A percentile compares a stretch with the other conserved stretches of the same genome.
Evolutionary conservation across 257 asterid species (phyloP).

Genomic region (Verbena officinalis): DNA sequence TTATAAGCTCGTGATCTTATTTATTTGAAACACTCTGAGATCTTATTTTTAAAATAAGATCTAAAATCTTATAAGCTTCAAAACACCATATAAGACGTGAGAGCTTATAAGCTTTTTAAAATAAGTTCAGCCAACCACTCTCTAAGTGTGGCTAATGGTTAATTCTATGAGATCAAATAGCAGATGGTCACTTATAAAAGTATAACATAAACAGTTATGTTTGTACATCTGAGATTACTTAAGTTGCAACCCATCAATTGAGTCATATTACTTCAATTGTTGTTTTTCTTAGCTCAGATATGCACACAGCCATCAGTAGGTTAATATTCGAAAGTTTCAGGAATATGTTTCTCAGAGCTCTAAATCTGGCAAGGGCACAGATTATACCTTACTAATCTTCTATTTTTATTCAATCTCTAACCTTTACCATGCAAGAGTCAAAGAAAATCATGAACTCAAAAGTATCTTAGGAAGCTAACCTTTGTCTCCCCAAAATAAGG

Average conservation of each 20-base stretch:
- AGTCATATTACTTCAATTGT: not conserved
- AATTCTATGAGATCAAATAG: not conserved
- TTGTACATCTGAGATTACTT: not conserved
- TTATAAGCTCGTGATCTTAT: too few relatives aligned
- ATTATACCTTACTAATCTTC: not conserved
- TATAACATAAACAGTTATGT: too few relatives aligned
- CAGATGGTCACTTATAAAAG: too few relatives aligned
- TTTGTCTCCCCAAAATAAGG: constrained; percentile 89
- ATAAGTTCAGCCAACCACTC: too few relatives aligned
- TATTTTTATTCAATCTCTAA: not conserved
- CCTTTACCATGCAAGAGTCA: not conserved
- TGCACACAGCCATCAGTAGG: constrained; percentile 4
- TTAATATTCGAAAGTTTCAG: constrained; percentile 4
- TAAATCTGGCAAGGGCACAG: constrained; percentile 18
- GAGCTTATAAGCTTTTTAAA: too few relatives aligned
- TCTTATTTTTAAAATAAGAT: too few relatives aligned
- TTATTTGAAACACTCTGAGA: too few relatives aligned
- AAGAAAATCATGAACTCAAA: constrained; percentile 4
- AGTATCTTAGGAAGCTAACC: constrained; percentile 41
- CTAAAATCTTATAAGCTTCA: too few relatives aligned
- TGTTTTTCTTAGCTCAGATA: not conserved
- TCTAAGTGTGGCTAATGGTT: too few relatives aligned
- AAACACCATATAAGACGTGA: too few relatives aligned
- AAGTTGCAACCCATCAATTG: not conserved
- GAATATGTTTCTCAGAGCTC: constrained; percentile 19